Conservation (phyloP, 2,329 filamentous ascomycete species). For the Xylariaceae sp. region DNA sequence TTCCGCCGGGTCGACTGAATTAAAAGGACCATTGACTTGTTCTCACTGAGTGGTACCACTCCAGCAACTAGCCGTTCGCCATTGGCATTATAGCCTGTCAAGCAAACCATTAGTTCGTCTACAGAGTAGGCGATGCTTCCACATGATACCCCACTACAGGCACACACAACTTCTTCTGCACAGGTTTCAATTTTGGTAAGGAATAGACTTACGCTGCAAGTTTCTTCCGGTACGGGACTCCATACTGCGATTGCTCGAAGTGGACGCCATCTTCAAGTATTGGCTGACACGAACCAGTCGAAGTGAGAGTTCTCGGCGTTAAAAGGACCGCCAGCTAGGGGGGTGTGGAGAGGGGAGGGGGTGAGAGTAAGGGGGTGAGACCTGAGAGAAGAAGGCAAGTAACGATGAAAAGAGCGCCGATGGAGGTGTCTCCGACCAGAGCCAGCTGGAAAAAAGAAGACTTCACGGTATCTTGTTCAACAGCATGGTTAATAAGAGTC, state of each 20-base stretch:
- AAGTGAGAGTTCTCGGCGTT: constrained; percentile 8
- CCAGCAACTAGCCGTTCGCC: constrained; percentile 94
- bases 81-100: constrained; percentile 79
- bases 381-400: background rate
- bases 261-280: constrained; percentile 31
- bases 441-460: constrained; percentile 30
- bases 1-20: constrained; percentile 89
- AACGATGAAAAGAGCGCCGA: constrained; percentile 7
- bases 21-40: constrained; percentile 83
- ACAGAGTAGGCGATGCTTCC: constrained; percentile 28
- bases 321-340: background rate
- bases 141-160: constrained; percentile 23
- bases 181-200: constrained; percentile 1
- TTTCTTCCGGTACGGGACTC: constrained; percentile 71
- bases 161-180: constrained; percentile 6
- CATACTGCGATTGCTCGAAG: constrained; percentile 51
- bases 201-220: constrained; percentile 69
- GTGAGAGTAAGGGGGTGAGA: background rate
- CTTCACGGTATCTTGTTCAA: constrained; percentile 33
- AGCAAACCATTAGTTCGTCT: constrained; percentile 38
- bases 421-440: constrained; percentile 29
- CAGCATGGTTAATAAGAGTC: constrained; percentile 34
- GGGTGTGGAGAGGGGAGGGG: background rate
- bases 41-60: constrained; percentile 80
- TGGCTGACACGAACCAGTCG: constrained; percentile 16